Base-by-base conservation (phyloP, 2,329 filamentous ascomycete species). In the Apiospora saccharicola region DNA sequence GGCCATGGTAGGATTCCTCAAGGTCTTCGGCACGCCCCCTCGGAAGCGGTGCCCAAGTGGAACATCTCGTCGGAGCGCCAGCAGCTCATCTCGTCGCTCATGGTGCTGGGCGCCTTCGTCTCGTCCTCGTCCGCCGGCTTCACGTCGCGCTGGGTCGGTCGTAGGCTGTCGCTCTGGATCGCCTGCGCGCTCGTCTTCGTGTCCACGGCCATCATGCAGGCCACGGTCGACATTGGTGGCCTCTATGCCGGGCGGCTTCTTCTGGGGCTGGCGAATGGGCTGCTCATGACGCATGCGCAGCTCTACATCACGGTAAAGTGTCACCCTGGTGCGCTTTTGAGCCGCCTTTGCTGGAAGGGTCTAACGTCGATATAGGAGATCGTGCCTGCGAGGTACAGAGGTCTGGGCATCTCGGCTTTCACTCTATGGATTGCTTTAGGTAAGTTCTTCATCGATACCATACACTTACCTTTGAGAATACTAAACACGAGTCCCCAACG, bases 191-290 rank as follows among this genome's bases (percentile, higher is more conserved):
- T 75, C 6, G 78, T 80, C 34, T 79, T 83, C 71, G 76, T 85
- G 2, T 81, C 86, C 4, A 87, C 86, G 57, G 82, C 86, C 16
- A 80, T 87, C 72, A 88, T 88, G 86, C 87, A 88, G 83, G 81
- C 82, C 16, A 86, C 85, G 0, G 83, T 81, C 5, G 77, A 79
- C 43, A 86, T 88, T 69, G 84, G 82, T 22, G 85, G 82, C 13
- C 79, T 88, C 5, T 88, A 88, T 71, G 84, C 83, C 30, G 86
- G 85, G 19, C 83, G 86, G 75, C 74, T 87, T 14, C 78, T 88
- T 34, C 85, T 87, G 70, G 86, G 86, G 1, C 73, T 88, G 12
- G 83, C 85, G 6, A 80, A 80, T 70, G 79, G 79, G 4, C 71
- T 80, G 16, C 16, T 78, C 76, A 88, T 72, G 86, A 88, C 78